Conservation (phyloP, 2,329 filamentous ascomycete genomes). For the Botrytis pseudocinerea region DNA sequence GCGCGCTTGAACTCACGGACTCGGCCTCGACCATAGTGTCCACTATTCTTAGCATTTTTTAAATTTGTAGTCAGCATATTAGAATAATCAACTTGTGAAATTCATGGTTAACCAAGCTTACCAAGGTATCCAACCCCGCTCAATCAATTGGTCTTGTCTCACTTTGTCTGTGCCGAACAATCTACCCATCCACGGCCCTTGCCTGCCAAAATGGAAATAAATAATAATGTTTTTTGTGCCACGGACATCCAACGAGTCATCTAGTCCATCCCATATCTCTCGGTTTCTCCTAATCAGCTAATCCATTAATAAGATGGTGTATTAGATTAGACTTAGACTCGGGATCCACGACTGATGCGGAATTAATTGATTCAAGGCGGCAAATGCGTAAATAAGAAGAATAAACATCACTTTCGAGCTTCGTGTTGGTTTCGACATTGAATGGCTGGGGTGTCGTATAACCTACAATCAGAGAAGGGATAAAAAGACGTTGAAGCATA, state of each 20-base stretch:
- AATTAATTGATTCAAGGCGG: constrained; percentile 30
- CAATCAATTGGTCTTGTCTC: constrained; percentile 15
- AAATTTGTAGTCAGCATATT: constrained; percentile 17
- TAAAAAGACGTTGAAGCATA: constrained; percentile 18
- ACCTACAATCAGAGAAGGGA: neutral
- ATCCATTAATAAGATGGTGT: neutral
- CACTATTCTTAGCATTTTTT: constrained; percentile 26
- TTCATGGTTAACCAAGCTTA: constrained; percentile 17
- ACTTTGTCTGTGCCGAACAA: constrained; percentile 14
- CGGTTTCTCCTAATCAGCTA: constrained; percentile 15
- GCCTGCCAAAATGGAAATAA: constrained; percentile 1
- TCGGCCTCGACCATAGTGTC: constrained; percentile 26
- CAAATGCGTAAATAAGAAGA: constrained; percentile 34
- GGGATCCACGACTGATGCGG: constrained; percentile 1
- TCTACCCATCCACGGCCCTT: neutral
- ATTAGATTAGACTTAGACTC: constrained; percentile 15
- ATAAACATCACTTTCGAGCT: neutral
- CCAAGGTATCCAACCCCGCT: constrained; percentile 23
- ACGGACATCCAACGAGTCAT: constrained; percentile 20
- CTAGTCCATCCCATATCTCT: constrained; percentile 18
- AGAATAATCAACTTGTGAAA: neutral
- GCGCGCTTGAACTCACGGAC: constrained; percentile 18
- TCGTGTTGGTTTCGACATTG: neutral
- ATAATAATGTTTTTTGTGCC: constrained; percentile 22
- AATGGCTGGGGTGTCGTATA: constrained; percentile 6